Conservation (phyloP, 2,329 filamentous ascomycete species). For the Ophiostoma sp. region DNA sequence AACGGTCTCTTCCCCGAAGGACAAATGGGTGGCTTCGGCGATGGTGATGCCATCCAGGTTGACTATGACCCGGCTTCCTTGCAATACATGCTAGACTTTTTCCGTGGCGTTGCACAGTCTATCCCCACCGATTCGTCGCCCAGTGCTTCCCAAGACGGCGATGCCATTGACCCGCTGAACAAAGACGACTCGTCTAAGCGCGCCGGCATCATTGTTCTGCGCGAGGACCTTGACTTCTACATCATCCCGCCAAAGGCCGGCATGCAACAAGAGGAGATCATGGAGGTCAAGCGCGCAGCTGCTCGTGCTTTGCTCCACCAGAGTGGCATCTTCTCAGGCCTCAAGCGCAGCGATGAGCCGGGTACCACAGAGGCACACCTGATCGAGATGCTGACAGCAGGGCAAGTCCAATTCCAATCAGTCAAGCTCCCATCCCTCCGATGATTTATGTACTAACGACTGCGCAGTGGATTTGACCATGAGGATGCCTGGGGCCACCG, state of each 20-base stretch:
- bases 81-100: slow-evolving; percentile 99
- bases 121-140: slow-evolving; percentile 73
- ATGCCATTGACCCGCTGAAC: slow-evolving; percentile 67
- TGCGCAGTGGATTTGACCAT: slow-evolving; percentile 81
- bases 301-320: slow-evolving; percentile 81
- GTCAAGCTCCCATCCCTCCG: too few species aligned
- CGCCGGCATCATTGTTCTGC: slow-evolving; percentile 91
- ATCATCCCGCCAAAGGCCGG: slow-evolving; percentile 81
- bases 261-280: slow-evolving; percentile 85
- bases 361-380: slow-evolving; percentile 96
- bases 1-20: slow-evolving; percentile 97
- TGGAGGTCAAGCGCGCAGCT: slow-evolving; percentile 89
- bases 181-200: slow-evolving; percentile 78
- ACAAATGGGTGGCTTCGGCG: slow-evolving; percentile 87
- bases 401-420: slow-evolving; percentile 54
- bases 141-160: slow-evolving; percentile 55
- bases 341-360: slow-evolving; percentile 90
- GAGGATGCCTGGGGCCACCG: slow-evolving; percentile 94
- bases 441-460: slow-evolving; percentile 10
- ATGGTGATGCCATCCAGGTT: slow-evolving; percentile 91
- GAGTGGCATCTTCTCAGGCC: slow-evolving; percentile 89
- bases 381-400: slow-evolving; percentile 98
- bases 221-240: slow-evolving; percentile 97
- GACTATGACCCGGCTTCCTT: slow-evolving; percentile 96
- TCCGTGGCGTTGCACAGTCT: slow-evolving; percentile 91